Evolutionary conservation across 306 rosid species (phyloP).

Genomic region (Fragaria ananassa): DNA sequence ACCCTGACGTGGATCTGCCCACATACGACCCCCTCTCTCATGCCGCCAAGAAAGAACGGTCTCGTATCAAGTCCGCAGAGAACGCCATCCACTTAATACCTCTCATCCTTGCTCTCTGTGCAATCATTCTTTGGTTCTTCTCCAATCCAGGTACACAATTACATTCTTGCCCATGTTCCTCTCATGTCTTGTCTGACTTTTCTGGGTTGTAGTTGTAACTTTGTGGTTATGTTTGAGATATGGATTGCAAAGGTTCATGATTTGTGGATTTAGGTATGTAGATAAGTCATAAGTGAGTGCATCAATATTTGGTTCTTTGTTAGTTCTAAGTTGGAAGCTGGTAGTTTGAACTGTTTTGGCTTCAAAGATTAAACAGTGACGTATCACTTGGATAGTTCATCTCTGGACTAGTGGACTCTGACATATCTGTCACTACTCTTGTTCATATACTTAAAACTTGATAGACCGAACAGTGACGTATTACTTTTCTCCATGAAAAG

Average conservation of each 20-base stretch:
- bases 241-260: not conserved
- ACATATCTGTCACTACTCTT: not conserved
- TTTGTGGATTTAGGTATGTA: not conserved
- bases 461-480: not conserved
- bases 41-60: constrained; percentile 51
- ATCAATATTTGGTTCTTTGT: not conserved
- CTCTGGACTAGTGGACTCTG: not conserved
- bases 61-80: constrained; percentile 59
- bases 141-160: constrained; percentile 42
- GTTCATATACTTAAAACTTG: not conserved
- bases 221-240: not conserved
- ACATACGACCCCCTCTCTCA: constrained; percentile 74
- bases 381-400: not conserved
- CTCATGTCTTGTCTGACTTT: not conserved
- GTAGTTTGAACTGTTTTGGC: not conserved
- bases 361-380: not conserved
- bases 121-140: constrained; percentile 85
- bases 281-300: not conserved
- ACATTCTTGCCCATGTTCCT: not conserved
- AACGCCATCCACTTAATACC: constrained; percentile 78
- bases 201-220: not conserved
- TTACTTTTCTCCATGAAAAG: not conserved
- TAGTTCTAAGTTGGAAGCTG: not conserved
- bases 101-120: constrained; percentile 67
- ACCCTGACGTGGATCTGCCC: constrained; percentile 46